These are phyloP conservation scores for Posidonia oceanica DNA, from an alignment of 116 monocot genomes.

Conservation along the genomic window DNA sequence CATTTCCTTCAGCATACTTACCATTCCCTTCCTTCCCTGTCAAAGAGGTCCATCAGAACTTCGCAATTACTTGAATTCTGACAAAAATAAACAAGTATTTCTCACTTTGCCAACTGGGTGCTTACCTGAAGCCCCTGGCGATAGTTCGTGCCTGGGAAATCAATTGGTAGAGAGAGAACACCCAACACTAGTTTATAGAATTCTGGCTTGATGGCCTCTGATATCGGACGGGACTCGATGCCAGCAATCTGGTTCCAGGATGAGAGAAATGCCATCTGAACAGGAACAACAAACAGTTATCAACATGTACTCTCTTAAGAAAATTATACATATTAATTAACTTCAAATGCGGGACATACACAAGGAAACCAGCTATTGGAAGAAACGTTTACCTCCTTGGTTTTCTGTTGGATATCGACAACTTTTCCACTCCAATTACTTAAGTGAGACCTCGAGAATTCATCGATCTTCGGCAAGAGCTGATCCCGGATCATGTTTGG, in stretches of 20 bases:
- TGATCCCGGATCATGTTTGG: constrained; percentile 66
- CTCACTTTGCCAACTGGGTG: background rate
- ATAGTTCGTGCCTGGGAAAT: constrained; percentile 86
- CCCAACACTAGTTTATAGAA: constrained; percentile 70
- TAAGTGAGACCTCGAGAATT: constrained; percentile 72
- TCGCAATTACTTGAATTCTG: background rate
- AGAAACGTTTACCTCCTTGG: constrained; percentile 46
- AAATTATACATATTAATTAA: too few relatives aligned
- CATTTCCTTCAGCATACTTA: constrained; percentile 43
- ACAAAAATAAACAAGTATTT: background rate
- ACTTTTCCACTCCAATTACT: constrained; percentile 34
- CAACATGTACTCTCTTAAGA: too few relatives aligned
- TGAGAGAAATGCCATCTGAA: constrained; percentile 79
- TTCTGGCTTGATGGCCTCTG: constrained; percentile 55
- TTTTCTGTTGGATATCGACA: constrained; percentile 82
- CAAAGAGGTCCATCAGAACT: background rate
- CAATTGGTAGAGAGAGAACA: constrained; percentile 74
- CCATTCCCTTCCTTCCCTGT: constrained; percentile 73
- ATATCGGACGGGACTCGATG: constrained; percentile 40
- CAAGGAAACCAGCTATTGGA: too few relatives aligned
- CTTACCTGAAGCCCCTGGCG: constrained; percentile 50
- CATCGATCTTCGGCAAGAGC: constrained; percentile 69
- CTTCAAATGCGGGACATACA: too few relatives aligned
- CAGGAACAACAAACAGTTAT: background rate
- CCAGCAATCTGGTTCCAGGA: constrained; percentile 78